Percentiles rank a stretch among this genome's conserved stretches.
These are phyloP conservation scores for Diacronema lutheri DNA, from an alignment of 78 protist species.

Conservation along the genomic window DNA sequence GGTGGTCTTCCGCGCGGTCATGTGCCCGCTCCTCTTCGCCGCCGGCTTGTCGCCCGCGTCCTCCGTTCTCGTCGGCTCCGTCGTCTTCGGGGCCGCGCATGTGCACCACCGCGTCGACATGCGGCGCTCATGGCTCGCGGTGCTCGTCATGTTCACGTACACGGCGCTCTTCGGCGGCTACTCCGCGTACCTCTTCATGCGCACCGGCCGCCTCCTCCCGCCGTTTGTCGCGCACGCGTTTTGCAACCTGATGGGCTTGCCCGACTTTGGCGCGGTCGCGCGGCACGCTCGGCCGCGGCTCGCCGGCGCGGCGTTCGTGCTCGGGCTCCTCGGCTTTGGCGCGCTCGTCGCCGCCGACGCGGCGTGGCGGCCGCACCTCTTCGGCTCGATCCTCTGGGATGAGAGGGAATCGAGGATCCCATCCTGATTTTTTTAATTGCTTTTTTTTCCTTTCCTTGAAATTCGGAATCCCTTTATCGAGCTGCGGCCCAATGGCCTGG, in stretches of 20 bases:
- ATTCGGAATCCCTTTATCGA: too few species aligned
- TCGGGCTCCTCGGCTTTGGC: too few species aligned
- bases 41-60: background rate
- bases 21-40: background rate
- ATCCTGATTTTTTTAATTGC: too few species aligned
- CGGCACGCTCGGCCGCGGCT: too few species aligned
- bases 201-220: background rate
- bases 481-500: too few species aligned
- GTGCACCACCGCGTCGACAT: background rate
- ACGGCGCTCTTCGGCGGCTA: constrained; percentile 1
- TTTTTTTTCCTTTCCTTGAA: too few species aligned
- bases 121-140: background rate
- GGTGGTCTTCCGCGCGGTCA: background rate
- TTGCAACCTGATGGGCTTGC: background rate
- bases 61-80: background rate
- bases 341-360: too few species aligned
- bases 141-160: background rate
- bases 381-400: too few species aligned
- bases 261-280: background rate
- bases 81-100: constrained; percentile 3
- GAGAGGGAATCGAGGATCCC: too few species aligned
- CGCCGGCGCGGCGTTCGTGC: too few species aligned
- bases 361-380: too few species aligned
- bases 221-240: background rate
- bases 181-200: background rate